A percentile compares a stretch with the other conserved stretches of the same genome.
phyloP scores from a whole-genome alignment of 257 asterid species.

The Verbascum thapsus region DNA sequence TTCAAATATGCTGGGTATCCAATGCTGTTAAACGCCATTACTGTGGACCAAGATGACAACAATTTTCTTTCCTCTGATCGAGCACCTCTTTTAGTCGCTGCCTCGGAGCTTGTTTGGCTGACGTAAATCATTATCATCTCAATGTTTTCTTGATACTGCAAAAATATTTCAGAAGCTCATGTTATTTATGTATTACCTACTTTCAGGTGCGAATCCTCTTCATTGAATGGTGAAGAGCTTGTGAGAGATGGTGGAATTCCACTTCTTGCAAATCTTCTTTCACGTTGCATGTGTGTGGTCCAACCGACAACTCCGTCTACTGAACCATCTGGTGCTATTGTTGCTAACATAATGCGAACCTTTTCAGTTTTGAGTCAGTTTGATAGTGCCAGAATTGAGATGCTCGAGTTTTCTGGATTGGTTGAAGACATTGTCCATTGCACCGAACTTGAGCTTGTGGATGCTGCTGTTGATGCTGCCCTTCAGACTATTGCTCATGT shows the following conservation, averaged over 20 bases:
- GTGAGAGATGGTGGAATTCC: slow-evolving; percentile 96
- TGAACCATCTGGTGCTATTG: slow-evolving; percentile 79
- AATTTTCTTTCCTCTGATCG: slow-evolving; percentile 93
- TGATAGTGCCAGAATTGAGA: slow-evolving; percentile 87
- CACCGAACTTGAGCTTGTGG: slow-evolving; percentile 90
- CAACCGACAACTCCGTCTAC: slow-evolving; percentile 85
- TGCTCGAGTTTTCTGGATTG: slow-evolving; percentile 76
- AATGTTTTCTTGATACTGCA: slow-evolving; percentile 15
- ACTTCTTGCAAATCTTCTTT: slow-evolving; percentile 83
- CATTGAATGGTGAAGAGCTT: slow-evolving; percentile 97
- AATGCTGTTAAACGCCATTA: slow-evolving; percentile 88
- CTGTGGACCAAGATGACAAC: slow-evolving; percentile 85
- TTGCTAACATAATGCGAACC: slow-evolving; percentile 82
- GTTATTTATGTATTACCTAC: slow-evolving; percentile 17
- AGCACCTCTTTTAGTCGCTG: slow-evolving; percentile 85
- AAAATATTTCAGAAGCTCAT: slow-evolving; percentile 8
- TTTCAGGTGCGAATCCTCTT: slow-evolving; percentile 87
- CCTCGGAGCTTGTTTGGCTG: slow-evolving; percentile 97
- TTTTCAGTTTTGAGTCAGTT: slow-evolving; percentile 87
- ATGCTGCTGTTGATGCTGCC: slow-evolving; percentile 83
- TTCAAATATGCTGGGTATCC: slow-evolving; percentile 99
- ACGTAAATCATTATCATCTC: slow-evolving; percentile 53
- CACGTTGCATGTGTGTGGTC: slow-evolving; percentile 96
- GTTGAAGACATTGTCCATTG: slow-evolving; percentile 92
- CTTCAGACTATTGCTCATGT: slow-evolving; percentile 85